A percentile compares a stretch with the other conserved stretches of the same genome.
phyloP scores from a whole-genome alignment of 306 rosid species.

The Pueraria montana region DNA sequence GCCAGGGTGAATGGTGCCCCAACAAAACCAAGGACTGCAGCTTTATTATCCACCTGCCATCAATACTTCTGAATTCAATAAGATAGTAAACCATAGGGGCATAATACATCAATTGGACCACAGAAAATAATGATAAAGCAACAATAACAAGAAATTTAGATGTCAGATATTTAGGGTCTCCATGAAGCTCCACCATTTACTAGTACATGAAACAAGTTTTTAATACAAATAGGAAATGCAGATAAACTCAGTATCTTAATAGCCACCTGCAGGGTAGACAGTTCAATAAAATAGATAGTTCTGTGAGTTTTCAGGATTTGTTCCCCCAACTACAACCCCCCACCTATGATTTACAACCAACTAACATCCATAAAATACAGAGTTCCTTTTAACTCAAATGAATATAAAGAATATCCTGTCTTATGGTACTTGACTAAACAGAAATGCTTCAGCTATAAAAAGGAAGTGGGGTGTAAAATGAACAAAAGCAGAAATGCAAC shows the following conservation, averaged over 20 bases:
- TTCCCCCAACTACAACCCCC: constrained; percentile 25
- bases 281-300: constrained; percentile 19
- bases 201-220: constrained; percentile 8
- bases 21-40: constrained; percentile 95
- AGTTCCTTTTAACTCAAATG: constrained; percentile 5
- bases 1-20: constrained; percentile 99
- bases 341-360: background rate
- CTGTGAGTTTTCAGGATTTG: constrained; percentile 11
- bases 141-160: constrained; percentile 3
- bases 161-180: constrained; percentile 1
- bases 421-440: constrained; percentile 2
- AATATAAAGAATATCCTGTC: background rate
- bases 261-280: constrained; percentile 2
- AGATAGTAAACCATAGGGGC: constrained; percentile 22
- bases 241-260: constrained; percentile 28
- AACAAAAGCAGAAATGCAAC: constrained; percentile 20
- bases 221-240: background rate
- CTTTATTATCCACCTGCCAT: constrained; percentile 85
- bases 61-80: constrained; percentile 32
- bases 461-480: constrained; percentile 26
- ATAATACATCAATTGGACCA: constrained; percentile 1
- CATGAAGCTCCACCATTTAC: background rate
- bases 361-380: constrained; percentile 28
- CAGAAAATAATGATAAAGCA: background rate
- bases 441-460: constrained; percentile 12